Percentiles rank a stretch among this genome's conserved stretches.
phyloP scores from a whole-genome alignment of 306 rosid genomes.

The Leucaena leucocephala region DNA sequence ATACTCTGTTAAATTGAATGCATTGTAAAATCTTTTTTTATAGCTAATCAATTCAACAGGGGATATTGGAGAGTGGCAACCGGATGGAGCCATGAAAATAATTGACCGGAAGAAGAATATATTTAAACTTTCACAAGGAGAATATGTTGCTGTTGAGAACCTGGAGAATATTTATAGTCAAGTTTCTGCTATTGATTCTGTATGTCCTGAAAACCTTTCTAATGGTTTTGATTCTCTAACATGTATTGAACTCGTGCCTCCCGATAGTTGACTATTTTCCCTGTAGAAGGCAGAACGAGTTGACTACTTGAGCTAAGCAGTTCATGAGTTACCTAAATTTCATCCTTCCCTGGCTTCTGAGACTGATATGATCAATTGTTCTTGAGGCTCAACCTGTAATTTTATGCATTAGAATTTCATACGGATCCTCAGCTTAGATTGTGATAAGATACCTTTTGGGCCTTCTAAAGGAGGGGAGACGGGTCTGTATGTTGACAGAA shows the following conservation, averaged over 20 bases:
- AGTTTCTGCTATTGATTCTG: conserved; percentile 72
- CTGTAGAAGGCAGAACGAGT: background rate
- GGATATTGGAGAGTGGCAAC: conserved; percentile 97
- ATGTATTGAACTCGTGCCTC: conserved; percentile 13
- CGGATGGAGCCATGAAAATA: conserved; percentile 92
- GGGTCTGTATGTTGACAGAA: no score
- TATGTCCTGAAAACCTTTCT: conserved; percentile 37
- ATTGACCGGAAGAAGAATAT: conserved; percentile 96
- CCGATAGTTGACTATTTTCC: background rate
- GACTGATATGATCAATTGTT: background rate
- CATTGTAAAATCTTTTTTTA: conserved; percentile 20
- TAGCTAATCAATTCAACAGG: conserved; percentile 55
- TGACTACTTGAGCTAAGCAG: background rate
- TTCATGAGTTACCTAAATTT: conserved; percentile 1
- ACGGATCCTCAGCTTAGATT: background rate
- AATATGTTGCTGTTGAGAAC: conserved; percentile 97
- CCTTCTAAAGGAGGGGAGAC: no score
- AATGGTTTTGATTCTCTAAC: background rate
- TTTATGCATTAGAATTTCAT: background rate
- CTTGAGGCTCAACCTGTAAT: background rate
- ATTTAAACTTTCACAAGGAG: conserved; percentile 98
- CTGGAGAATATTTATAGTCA: conserved; percentile 81
- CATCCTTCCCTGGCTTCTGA: background rate
- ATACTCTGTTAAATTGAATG: conserved; percentile 21
- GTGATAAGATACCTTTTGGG: background rate